Evolutionary conservation across 257 asterid genomes (phyloP), one percentile per base, ranked within the genome.

Genomic region (Craterostigma plantagineum): DNA sequence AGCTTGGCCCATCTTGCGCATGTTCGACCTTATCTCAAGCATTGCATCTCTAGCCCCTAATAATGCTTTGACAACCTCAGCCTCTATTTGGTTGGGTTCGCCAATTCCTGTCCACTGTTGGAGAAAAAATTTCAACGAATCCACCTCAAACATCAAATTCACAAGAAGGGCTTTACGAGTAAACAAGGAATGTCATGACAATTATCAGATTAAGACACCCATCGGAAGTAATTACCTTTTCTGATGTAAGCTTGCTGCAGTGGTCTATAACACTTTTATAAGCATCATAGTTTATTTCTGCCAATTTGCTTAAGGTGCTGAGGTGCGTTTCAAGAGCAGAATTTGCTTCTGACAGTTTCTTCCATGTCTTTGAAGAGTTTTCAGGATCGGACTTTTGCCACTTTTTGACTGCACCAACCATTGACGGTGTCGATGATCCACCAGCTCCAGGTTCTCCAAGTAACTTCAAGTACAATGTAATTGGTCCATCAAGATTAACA

Each of bases 381-480:
- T 76, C 56, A 35, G 95, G 95, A 53, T 90, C 95, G 52, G 87
- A 56, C 43, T 79, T 90, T 62, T 79, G 99, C 99, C 95, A 90
- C 67, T 72, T 83, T 81, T 83, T 90, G 50, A 83, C 94, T 40
- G 99, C 92, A 48, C 99, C 95, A 52, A 90, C 95, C 99, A 90
- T 72, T 18, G 99, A 90, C 3, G 92, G 91, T 0, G 99, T 90
- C 36, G 95, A 90, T 57, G 99, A 90, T 60, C 99, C 99, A 51
- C 99, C 99, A 42, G 65, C 46, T 69, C 99, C 99, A 30, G 94
- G 99, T 67, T 90, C 99, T 65, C 99, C 99, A 50, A 90, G 82
- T 62, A 79, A 53, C 99, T 90, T 71, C 73, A 72, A 35, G 11
- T 7, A 48, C 30, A 23, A 23, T 23, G 2, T 23, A 23, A 23